phyloP scores from a whole-genome alignment of 257 asterid species.

The Jaltomata sinuosa region DNA sequence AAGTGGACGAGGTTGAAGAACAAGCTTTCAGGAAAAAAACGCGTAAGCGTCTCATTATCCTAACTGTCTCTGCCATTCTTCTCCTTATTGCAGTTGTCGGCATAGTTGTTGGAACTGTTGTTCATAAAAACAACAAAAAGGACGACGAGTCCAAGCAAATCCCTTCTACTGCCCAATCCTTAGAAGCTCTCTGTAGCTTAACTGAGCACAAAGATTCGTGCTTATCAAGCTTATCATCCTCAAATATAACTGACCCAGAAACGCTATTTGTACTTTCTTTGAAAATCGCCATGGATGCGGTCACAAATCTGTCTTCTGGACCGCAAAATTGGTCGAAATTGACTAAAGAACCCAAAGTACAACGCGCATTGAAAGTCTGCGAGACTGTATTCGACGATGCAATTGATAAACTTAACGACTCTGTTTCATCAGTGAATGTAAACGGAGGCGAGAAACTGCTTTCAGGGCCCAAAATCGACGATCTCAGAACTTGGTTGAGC shows the following conservation, averaged over 20 bases:
- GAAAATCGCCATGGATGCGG: constrained; percentile 24
- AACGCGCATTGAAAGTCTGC: constrained; percentile 49
- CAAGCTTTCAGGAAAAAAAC: constrained; percentile 49
- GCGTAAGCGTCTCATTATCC: constrained; percentile 42
- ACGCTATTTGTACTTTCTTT: constrained; percentile 44
- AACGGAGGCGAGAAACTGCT: constrained; percentile 9
- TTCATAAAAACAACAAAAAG: constrained; percentile 19
- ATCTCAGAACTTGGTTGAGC: constrained; percentile 66
- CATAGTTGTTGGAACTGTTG: constrained; percentile 46
- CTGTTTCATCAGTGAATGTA: constrained; percentile 15
- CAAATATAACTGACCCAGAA: constrained; percentile 48
- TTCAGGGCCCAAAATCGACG: constrained; percentile 13
- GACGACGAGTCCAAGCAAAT: not conserved
- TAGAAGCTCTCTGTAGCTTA: constrained; percentile 53
- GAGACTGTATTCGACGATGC: constrained; percentile 49
- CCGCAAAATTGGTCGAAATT: constrained; percentile 27
- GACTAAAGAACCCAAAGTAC: constrained; percentile 17
- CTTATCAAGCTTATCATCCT: constrained; percentile 21
- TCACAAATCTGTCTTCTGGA: constrained; percentile 8
- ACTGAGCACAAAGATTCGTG: constrained; percentile 50
- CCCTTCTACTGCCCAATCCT: constrained; percentile 26
- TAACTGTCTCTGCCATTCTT: constrained; percentile 28
- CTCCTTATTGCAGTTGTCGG: constrained; percentile 23
- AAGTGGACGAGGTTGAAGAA: constrained; percentile 53
- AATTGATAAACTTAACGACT: constrained; percentile 40